Conservation (phyloP, 1,139 yeast species). For the Pichia inconspicua region DNA sequence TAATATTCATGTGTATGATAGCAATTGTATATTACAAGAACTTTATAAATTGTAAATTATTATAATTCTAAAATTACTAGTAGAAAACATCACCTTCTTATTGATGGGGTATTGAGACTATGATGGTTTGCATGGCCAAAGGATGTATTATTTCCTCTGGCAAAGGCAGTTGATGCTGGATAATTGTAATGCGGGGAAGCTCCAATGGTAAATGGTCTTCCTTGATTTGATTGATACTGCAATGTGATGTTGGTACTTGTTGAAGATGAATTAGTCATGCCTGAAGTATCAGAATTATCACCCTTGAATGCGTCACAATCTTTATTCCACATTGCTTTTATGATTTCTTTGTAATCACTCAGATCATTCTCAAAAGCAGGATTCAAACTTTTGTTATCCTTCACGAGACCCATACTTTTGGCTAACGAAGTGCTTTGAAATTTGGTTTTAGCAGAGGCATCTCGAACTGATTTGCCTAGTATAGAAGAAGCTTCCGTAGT, state of each 20-base stretch:
- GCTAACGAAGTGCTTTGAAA: slow-evolving; percentile 4
- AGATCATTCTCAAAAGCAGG: slow-evolving; percentile 14
- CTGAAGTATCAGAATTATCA: background rate
- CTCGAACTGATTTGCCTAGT: background rate
- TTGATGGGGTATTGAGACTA: background rate
- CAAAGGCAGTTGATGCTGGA: slow-evolving; percentile 2
- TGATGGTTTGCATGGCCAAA: slow-evolving; percentile 6
- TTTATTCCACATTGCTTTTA: slow-evolving; percentile 20
- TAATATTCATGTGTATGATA: background rate
- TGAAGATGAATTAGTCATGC: background rate
- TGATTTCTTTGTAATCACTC: slow-evolving; percentile 15
- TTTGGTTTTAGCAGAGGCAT: background rate
- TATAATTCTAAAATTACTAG: no score
- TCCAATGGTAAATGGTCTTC: background rate
- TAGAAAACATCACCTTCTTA: background rate
- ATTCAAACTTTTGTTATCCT: background rate
- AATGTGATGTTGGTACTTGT: background rate
- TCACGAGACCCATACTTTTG: slow-evolving; percentile 5
- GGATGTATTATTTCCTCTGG: slow-evolving; percentile 7
- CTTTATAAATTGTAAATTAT: background rate
- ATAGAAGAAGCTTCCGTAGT: slow-evolving; percentile 5
- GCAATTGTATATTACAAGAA: background rate
- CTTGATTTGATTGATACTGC: slow-evolving; percentile 1
- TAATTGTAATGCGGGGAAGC: slow-evolving; percentile 5
- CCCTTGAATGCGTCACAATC: slow-evolving; percentile 16